Base-by-base conservation (phyloP, 345 rosid species). In the Lepidium didymum region DNA sequence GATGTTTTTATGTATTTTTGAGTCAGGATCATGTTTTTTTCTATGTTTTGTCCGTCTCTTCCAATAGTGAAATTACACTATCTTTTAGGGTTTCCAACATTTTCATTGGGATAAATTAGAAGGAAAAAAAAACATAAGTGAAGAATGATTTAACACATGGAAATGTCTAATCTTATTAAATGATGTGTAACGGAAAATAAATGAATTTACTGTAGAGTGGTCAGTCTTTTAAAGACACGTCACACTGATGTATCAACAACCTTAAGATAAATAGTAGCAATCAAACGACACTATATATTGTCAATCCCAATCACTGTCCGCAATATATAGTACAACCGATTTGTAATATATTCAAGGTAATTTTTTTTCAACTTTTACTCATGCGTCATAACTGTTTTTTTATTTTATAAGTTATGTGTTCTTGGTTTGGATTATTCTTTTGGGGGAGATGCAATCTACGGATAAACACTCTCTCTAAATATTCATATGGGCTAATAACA, bases 1-100 rank as follows among this genome's bases (percentile, higher is more conserved):
- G 59, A 46, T 54, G 38, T 61, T 33, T 33, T 67, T 16, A 25
- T 43, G 57, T 62, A 67, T 57, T 51, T 52, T 66, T 23, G 33
- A 61, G 73, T 68, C 74, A 46, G 64, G 31, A 31, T 44, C 10
- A 62, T 74, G 74, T 74, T 74, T 70, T 61, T 33, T 65, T 35
- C 35, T 68, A 16, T 60, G 56, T 44, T 60, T 74, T 74, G 64
- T 68, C 74, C 13, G 37, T 68, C 73, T 54, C 36, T 61, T 60
- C 31, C 33, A 29, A 29, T 29, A 5, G 33, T 29, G 7, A 29
- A 5, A 29, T 4, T 0, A 68, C 78, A 74, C 64, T 8, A 67
- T 18, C 44, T 52, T 60, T 60, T 53, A 27, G 31, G 63, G 49
- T 67, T 67, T 68, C 68, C 49, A 74, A 60, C 64, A n/a, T 61